A percentile compares a stretch with the other conserved stretches of the same genome.
Conservation (phyloP, 441 rosid genomes). For the Pelargonium australe region DNA sequence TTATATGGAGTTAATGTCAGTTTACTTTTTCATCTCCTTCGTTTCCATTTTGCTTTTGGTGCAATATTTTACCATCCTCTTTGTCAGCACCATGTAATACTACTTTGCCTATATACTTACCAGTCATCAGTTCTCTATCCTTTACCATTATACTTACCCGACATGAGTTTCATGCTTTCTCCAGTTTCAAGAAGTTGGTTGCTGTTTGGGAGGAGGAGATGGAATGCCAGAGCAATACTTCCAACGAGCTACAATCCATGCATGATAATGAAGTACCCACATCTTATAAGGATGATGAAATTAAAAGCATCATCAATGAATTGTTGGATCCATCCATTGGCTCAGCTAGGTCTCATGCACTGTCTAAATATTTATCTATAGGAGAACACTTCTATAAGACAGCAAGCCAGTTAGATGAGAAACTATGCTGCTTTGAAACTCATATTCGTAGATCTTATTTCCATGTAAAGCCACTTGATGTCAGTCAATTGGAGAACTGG, state of each 20-base stretch:
- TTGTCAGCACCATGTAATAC: not conserved
- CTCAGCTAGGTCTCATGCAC: conserved; percentile 39
- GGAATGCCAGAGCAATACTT: conserved; percentile 28
- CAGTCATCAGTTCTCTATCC: conserved; percentile 8
- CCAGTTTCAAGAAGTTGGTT: conserved; percentile 71
- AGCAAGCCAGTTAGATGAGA: conserved; percentile 43
- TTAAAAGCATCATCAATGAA: conserved; percentile 44
- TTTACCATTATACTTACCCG: not conserved
- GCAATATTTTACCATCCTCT: conserved; percentile 6
- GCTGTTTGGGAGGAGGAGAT: conserved; percentile 54
- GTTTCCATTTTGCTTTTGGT: conserved; percentile 1
- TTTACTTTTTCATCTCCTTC: not conserved
- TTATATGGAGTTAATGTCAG: not conserved
- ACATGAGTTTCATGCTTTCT: conserved; percentile 20
- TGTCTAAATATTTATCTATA: conserved; percentile 46
- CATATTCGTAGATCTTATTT: conserved; percentile 65
- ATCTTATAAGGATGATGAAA: conserved; percentile 37
- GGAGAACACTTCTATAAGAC: conserved; percentile 55
- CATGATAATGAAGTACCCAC: conserved; percentile 37
- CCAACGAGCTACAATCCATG: conserved; percentile 27
- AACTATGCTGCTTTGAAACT: conserved; percentile 55
- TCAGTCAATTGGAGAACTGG: conserved; percentile 62
- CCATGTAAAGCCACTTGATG: conserved; percentile 63
- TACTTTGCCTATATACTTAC: not conserved
- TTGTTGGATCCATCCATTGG: conserved; percentile 56